Base-by-base conservation (phyloP, 2,329 filamentous ascomycete species). In the Cercospora sp. region DNA sequence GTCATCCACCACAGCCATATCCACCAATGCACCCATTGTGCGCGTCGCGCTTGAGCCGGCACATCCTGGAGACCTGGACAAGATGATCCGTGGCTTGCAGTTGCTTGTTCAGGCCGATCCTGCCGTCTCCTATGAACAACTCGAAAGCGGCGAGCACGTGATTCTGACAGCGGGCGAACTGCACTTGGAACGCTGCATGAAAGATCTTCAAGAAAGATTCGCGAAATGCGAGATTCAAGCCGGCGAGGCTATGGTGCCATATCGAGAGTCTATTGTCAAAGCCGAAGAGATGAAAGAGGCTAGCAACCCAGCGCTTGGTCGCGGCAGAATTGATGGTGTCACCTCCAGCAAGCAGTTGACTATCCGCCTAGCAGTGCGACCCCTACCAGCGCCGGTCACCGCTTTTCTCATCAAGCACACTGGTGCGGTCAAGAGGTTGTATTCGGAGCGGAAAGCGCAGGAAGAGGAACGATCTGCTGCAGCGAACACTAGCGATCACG, bases 191-290 rank as follows among this genome's bases (percentile, higher is more conserved):
- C 86, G 95, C 66, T 99, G 95, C 78, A 80, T 99, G 68, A 97
- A 95, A 63, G 95, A 99, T 82, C 84, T 99, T 28, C 88, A 93
- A 70, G 95, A 99, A 77, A 86, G 95, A 5, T 99, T 97, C 77
- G 94, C 95, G 5, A 90, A 89, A 71, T 98, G 96, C 77, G 94
- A 98, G 73, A 94, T 99, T 63, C 94, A 98, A 77, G 92, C 92
- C 30, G 94, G 95, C 66, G 92, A 92, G 53, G 92, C 95, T 1
- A 98, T 99, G 69, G 95, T 99, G 13, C 95, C 95, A 0, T 99
- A 97, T 80, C 87, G 94, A 66, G 95, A 99, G 81, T 95, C 93
- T 0, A 97, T 97, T 67, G 89, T 97, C 49, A 74, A 74, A 45
- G 91, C 90, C 0, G 88, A 93, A 43, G 95, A 99, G 80, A 99